Percentiles rank a stretch among this genome's conserved stretches.
phyloP scores from a whole-genome alignment of 2,329 filamentous ascomycete genomes.

The Zasmidium citrigriseum region DNA sequence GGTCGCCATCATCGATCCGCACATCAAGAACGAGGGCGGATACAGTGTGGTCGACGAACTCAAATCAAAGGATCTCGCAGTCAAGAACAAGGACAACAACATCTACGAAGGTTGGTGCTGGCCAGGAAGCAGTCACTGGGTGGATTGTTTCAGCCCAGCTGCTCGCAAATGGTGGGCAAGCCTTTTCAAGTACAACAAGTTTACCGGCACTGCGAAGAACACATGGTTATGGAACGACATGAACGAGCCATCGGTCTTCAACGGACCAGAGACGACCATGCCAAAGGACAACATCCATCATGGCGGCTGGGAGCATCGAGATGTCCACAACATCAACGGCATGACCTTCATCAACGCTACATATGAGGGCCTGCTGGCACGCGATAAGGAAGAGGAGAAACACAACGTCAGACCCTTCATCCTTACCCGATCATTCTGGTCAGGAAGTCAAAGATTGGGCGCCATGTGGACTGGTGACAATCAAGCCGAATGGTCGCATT shows the following conservation, averaged over 20 bases:
- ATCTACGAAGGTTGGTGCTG: slow-evolving; percentile 98
- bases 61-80: slow-evolving; percentile 78
- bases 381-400: slow-evolving; percentile 77
- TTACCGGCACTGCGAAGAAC: slow-evolving; percentile 83
- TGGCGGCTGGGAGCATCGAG: slow-evolving; percentile 92
- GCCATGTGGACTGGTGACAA: slow-evolving; percentile 99
- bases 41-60: slow-evolving; percentile 79
- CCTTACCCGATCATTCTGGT: slow-evolving; percentile 87
- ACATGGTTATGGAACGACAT: slow-evolving; percentile 99
- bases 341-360: slow-evolving; percentile 96
- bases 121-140: slow-evolving; percentile 95
- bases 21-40: slow-evolving; percentile 87
- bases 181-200: slow-evolving; percentile 83
- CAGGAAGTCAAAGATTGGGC: slow-evolving; percentile 83
- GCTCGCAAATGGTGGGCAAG: slow-evolving; percentile 87
- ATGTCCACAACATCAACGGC: slow-evolving; percentile 93
- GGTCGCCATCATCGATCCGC: slow-evolving; percentile 92
- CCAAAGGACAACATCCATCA: slow-evolving; percentile 95
- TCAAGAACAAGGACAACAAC: slow-evolving; percentile 86
- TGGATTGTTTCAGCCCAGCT: slow-evolving; percentile 94
- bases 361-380: slow-evolving; percentile 77
- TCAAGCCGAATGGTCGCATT: slow-evolving; percentile 86
- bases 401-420: slow-evolving; percentile 72
- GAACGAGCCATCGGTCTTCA: slow-evolving; percentile 99
- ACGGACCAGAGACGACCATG: slow-evolving; percentile 97